Evolutionary conservation across 2,329 filamentous ascomycete species (phyloP), one percentile per base, ranked within the genome.

Genomic region (Calonectria pteridis): DNA sequence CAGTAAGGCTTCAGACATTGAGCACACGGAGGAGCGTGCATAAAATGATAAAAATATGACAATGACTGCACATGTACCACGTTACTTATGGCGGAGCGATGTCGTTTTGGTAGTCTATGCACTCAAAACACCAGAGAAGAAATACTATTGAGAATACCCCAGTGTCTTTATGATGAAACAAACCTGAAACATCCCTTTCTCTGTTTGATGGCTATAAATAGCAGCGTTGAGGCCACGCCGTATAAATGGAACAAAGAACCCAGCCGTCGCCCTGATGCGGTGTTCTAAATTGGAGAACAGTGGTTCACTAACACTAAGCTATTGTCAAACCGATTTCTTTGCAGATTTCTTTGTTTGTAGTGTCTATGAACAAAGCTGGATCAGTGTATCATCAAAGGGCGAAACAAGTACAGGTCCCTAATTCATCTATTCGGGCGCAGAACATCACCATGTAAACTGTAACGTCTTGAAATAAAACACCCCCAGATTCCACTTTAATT

Each of bases 21-120:
- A 80, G 67, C 77, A 80, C 18, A 69, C 70, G 14, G 78, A 80
- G 43, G 78, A 78, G 18, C 73, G 51, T 3, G 77, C 73, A 5
- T 80, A 35, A 51, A 49, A 33, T 31, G 13, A 58, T 9, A 23
- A 49, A 49, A 67, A 28, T 51, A 51, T 71, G 28, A 55, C 18
- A n/a, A 35, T 23, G 53, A 51, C 20, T 66, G 62, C 67, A 66
- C 29, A 43, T 51, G 51, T 33, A 14, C 46, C 37, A 20, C 13
- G 46, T 28, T 46, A 14, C 18, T 62, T 20, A 31, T 46, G 10
- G 26, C 20, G 13, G 55, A 31, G 33, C 63, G 26, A 28, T 59
- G 37, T 46, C 29, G 31, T 53, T 58, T 62, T 66, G 50, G 26
- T 11, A 51, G 49, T 26, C 50, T 20, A 40, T n/a, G 43, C 26